phyloP scores from a whole-genome alignment of 176 grass and related monocot species.

The Avena eriantha region DNA sequence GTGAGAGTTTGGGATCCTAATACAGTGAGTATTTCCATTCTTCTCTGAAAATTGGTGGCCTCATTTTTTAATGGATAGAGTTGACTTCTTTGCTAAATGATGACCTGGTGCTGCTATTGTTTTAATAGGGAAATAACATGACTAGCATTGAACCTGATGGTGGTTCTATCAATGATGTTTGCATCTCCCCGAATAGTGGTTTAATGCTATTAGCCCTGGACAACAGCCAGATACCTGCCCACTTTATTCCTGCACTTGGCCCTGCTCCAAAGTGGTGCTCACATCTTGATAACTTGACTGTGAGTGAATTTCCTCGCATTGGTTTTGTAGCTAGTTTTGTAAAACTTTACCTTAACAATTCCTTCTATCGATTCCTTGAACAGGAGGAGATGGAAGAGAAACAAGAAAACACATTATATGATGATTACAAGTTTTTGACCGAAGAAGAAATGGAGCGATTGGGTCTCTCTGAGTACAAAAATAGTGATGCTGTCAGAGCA shows the following conservation, averaged over 20 bases:
- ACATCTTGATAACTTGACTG: slow-evolving; percentile 94
- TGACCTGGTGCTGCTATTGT: slow-evolving; percentile 42
- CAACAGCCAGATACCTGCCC: slow-evolving; percentile 88
- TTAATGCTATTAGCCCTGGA: slow-evolving; percentile 89
- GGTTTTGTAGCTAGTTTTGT: neutral
- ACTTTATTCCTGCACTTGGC: slow-evolving; percentile 88
- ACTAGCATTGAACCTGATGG: slow-evolving; percentile 89
- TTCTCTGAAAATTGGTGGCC: neutral
- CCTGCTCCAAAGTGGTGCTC: slow-evolving; percentile 99
- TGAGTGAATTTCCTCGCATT: slow-evolving; percentile 37
- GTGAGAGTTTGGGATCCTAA: slow-evolving; percentile 98
- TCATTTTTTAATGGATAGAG: neutral
- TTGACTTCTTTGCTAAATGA: slow-evolving; percentile 30
- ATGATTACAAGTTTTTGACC: slow-evolving; percentile 85
- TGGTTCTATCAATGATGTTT: slow-evolving; percentile 87
- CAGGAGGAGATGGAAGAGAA: slow-evolving; percentile 99
- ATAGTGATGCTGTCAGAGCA: slow-evolving; percentile 62
- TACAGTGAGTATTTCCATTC: slow-evolving; percentile 67
- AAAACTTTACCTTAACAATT: slow-evolving; percentile 12
- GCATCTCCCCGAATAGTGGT: slow-evolving; percentile 78
- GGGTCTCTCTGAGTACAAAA: slow-evolving; percentile 76
- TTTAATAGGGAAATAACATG: slow-evolving; percentile 83
- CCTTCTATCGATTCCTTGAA: slow-evolving; percentile 26
- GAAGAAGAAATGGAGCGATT: slow-evolving; percentile 86
- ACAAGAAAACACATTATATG: slow-evolving; percentile 68